Percentiles rank a stretch among this genome's conserved stretches.
These are phyloP conservation scores for Anthracocystis walkeri DNA, from an alignment of 1,284 basidiomycete genomes.

Conservation along the genomic window DNA sequence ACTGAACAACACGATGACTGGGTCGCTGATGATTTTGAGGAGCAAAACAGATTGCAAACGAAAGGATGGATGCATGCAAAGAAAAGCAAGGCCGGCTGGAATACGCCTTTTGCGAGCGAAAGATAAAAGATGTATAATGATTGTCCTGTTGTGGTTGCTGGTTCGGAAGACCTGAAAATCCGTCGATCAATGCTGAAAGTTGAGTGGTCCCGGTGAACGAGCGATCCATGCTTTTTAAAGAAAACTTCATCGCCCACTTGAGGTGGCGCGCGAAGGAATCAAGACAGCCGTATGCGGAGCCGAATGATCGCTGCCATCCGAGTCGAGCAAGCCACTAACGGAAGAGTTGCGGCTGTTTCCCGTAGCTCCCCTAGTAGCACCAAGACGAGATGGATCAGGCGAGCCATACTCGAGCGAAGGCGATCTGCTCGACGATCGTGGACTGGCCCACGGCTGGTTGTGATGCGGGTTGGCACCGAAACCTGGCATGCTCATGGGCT, in stretches of 20 bases:
- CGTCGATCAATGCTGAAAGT: neutral
- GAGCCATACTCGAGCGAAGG: conserved; percentile 26
- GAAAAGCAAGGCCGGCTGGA: too few species aligned
- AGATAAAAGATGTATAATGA: neutral
- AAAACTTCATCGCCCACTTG: conserved; percentile 4
- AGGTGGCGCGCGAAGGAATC: conserved; percentile 25
- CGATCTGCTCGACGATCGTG: conserved; percentile 21
- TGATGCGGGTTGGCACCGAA: conserved; percentile 13
- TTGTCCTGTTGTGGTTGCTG: neutral
- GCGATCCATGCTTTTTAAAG: neutral
- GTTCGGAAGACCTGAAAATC: too few species aligned
- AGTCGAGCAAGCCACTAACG: conserved; percentile 32
- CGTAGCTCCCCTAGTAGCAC: neutral
- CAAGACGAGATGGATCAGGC: conserved; percentile 17
- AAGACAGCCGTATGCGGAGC: conserved; percentile 22
- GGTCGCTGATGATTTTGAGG: neutral
- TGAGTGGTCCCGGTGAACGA: neutral
- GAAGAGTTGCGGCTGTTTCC: conserved; percentile 29
- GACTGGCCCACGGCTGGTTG: conserved; percentile 38
- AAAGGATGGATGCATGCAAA: neutral
- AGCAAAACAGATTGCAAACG: neutral
- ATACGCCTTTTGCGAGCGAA: too few species aligned
- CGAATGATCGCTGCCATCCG: conserved; percentile 42
- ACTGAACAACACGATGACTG: conserved; percentile 4
- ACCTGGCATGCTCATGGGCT: conserved; percentile 22